These are phyloP conservation scores for Chlamydomonas reinhardtii DNA, from an alignment of 163 green algal genomes.

Conservation along the genomic window DNA sequence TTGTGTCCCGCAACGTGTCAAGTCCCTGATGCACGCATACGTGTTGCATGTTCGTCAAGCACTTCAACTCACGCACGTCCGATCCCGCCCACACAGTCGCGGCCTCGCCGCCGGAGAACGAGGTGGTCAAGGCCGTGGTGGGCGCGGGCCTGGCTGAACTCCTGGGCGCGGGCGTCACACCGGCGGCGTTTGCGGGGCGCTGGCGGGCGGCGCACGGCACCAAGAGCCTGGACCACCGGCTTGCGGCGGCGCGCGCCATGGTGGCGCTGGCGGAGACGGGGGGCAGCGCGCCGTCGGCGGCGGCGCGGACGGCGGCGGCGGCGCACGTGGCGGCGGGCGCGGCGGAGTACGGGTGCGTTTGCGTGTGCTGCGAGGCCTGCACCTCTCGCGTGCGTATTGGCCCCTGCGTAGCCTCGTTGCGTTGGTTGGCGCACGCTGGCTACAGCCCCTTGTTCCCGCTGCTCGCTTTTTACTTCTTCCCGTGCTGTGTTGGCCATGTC, in stretches of 20 bases:
- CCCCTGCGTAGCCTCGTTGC: too few relatives aligned
- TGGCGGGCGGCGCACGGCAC: slow-evolving; percentile 52
- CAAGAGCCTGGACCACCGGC: slow-evolving; percentile 48
- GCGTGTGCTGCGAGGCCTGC: neutral
- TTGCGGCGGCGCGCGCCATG: slow-evolving; percentile 60
- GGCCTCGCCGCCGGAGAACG: neutral
- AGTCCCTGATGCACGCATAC: too few relatives aligned
- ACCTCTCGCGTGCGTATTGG: neutral
- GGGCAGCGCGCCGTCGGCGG: neutral
- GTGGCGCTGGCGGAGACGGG: slow-evolving; percentile 59
- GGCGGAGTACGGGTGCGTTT: neutral
- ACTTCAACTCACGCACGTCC: too few relatives aligned
- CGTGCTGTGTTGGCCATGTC: too few relatives aligned
- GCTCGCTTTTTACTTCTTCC: neutral
- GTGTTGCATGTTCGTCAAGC: too few relatives aligned
- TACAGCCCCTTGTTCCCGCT: too few relatives aligned
- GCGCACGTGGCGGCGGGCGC: slow-evolving; percentile 1
- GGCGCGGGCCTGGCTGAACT: slow-evolving; percentile 62
- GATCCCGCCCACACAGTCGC: slow-evolving; percentile 51
- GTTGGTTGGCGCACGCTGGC: too few relatives aligned
- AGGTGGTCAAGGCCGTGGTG: slow-evolving; percentile 64
- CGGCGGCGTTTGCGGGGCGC: slow-evolving; percentile 37
- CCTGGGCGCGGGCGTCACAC: slow-evolving; percentile 48
- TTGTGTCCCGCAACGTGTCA: too few relatives aligned
- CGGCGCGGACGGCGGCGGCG: slow-evolving; percentile 47